Percentiles rank a stretch among this genome's conserved stretches.
Evolutionary conservation across 495 filamentous ascomycete genomes (phyloP).

Genomic region (Annulohypoxylon bovei): DNA sequence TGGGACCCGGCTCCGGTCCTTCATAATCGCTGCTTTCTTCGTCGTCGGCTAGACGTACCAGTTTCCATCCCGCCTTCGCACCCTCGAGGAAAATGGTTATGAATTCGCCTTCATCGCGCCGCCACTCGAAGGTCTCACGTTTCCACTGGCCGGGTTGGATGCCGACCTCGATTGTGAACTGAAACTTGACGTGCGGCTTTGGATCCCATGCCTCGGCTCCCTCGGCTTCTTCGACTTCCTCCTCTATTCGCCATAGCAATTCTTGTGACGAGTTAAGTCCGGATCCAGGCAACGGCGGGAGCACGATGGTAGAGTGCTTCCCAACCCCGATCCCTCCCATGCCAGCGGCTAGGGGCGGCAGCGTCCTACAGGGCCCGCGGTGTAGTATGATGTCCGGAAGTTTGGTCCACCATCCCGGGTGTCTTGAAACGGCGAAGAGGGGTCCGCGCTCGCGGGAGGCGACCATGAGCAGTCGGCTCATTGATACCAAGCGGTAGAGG

Average conservation of each 20-base stretch:
- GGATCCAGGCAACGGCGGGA: slow-evolving; percentile 25
- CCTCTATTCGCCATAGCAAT: slow-evolving; percentile 1
- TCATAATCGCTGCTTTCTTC: not conserved
- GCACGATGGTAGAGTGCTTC: slow-evolving; percentile 25
- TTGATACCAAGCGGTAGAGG: slow-evolving; percentile 26
- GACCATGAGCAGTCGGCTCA: slow-evolving; percentile 17
- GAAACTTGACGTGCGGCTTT: slow-evolving; percentile 15
- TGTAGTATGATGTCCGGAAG: slow-evolving; percentile 33
- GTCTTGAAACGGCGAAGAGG: slow-evolving; percentile 25
- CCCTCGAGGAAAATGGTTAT: slow-evolving; percentile 15
- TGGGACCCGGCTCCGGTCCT: slow-evolving; percentile 10
- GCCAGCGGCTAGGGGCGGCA: slow-evolving; percentile 28
- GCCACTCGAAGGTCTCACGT: slow-evolving; percentile 41
- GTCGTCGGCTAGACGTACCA: slow-evolving; percentile 24
- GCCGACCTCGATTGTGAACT: slow-evolving; percentile 35
- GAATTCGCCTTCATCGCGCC: slow-evolving; percentile 22
- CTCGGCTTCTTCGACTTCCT: not conserved
- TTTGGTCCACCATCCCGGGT: slow-evolving; percentile 28
- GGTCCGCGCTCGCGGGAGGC: slow-evolving; percentile 27
- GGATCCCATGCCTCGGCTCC: not conserved
- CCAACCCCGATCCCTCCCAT: slow-evolving; percentile 12
- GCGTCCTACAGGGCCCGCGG: slow-evolving; percentile 26
- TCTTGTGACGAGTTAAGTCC: slow-evolving; percentile 15
- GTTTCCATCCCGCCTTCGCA: slow-evolving; percentile 30
- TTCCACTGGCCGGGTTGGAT: not conserved